Evolutionary conservation across 2,329 filamentous ascomycete genomes (phyloP), one percentile per base, ranked within the genome.

Genomic region (Neofusicoccum sp.): DNA sequence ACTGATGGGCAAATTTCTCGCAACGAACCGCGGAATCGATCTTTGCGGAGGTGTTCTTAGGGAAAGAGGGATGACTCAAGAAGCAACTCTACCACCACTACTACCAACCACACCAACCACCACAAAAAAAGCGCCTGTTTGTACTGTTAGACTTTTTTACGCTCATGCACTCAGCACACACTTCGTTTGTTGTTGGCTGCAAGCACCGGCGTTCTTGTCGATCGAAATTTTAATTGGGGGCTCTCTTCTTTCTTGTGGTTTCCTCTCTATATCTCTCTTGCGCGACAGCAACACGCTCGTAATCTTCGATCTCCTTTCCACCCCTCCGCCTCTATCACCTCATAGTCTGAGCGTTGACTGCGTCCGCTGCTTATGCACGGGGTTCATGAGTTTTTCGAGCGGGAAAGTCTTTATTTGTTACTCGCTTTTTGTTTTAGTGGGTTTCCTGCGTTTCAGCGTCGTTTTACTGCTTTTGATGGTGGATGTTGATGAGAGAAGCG

Each of bases 151-250:
- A 56, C 51, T 43, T 56, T 56, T 56, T 26, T 41, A 56, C 38
- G 51, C 51, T 56, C 51, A 56, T 56, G 51, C 51, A 56, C 34
- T 56, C 51, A 56, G 51, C 51, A 56, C 36, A 30, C 51, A 56
- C 38, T 28, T 30, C 51, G 38, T 56, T 43, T 38, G 38, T 56
- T 56, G 51, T 56, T 56, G 51, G 51, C 51, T 56, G 51, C 51
- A 43, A 56, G 51, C 51, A 56, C 51, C 38, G 51, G 51, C 38
- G 51, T 56, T 56, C 49, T 56, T 56, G 51, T 56, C 51, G 51
- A 56, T 56, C 51, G 51, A 56, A 56, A 56, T 56, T 56, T 56
- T 56, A 56, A 56, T 56, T 30, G 51, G 51, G 51, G 51, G 51
- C 51, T 56, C 51, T 56, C 51, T 54, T 54, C 49, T 56, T 56